These are phyloP conservation scores for Irpex sp. DNA, from an alignment of 1,284 basidiomycete genomes.

Conservation along the genomic window DNA sequence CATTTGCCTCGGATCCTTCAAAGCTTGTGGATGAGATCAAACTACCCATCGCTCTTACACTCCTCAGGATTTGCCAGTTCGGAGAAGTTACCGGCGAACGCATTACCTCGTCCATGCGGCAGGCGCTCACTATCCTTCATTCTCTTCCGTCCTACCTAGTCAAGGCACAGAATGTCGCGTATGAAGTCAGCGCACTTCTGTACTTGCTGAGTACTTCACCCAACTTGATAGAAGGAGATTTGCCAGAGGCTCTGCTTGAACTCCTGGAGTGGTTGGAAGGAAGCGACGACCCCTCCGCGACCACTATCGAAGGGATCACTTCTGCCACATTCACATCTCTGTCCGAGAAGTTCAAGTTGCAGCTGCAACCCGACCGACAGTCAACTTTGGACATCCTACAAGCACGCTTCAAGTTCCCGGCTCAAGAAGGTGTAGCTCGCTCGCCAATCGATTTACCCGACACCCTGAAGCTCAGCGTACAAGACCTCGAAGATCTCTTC, in stretches of 20 bases:
- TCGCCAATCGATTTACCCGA: conserved; percentile 19
- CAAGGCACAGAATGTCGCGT: conserved; percentile 28
- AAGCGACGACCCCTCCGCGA: conserved; percentile 33
- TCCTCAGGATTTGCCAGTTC: conserved; percentile 33
- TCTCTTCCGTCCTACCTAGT: conserved; percentile 27
- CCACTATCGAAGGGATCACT: conserved; percentile 38
- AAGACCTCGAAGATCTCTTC: conserved; percentile 27
- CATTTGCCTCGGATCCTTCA: conserved; percentile 24
- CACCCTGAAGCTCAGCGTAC: conserved; percentile 21
- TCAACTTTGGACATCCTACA: conserved; percentile 20
- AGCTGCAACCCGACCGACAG: conserved; percentile 17
- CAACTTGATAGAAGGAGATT: conserved; percentile 11
- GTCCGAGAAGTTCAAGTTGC: conserved; percentile 20
- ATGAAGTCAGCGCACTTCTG: conserved; percentile 34
- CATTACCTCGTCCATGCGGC: conserved; percentile 23
- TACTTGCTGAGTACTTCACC: conserved; percentile 25
- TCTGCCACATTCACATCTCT: conserved; percentile 24
- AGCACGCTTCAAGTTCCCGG: conserved; percentile 15
- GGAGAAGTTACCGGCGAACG: conserved; percentile 17
- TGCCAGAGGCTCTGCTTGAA: conserved; percentile 35
- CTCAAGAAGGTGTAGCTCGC: conserved; percentile 12
- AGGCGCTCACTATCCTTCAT: conserved; percentile 27
- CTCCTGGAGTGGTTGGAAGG: conserved; percentile 46
- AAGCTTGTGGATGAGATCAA: conserved; percentile 37
- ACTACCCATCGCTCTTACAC: conserved; percentile 39